Percentiles rank a stretch among this genome's conserved stretches.
Evolutionary conservation across 2,329 filamentous ascomycete genomes (phyloP).

Genomic region (Lachnum nothofagi): DNA sequence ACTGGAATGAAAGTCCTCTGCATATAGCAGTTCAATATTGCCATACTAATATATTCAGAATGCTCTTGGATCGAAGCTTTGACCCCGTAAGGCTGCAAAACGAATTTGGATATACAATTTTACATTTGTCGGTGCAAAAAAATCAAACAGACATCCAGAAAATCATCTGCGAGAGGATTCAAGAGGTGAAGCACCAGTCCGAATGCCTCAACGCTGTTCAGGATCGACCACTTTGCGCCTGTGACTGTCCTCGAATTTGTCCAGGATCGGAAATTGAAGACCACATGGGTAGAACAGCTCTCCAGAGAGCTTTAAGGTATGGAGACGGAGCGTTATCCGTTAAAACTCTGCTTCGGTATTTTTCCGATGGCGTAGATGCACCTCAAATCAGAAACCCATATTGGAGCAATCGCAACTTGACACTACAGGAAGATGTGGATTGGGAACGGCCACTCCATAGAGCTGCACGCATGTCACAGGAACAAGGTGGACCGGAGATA

Average conservation of each 20-base stretch:
- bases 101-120: not conserved
- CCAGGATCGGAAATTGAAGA: not conserved
- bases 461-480: not conserved
- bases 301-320: not conserved
- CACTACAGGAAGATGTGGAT: not conserved
- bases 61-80: not conserved
- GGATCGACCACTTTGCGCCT: not conserved
- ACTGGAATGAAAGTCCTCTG: not conserved
- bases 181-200: not conserved
- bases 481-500: not conserved
- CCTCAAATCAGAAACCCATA: not conserved
- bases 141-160: not conserved
- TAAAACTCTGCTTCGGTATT: not conserved
- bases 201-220: not conserved
- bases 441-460: not conserved
- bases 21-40: not conserved
- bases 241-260: not conserved
- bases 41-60: not conserved
- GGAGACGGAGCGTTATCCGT: not conserved
- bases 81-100: not conserved
- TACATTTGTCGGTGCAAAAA: not conserved
- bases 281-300: not conserved
- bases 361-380: not conserved
- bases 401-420: not conserved
- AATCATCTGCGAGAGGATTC: not conserved